Percentiles rank a stretch among this genome's conserved stretches.
These are phyloP conservation scores for Logfia minima DNA, from an alignment of 129 eudicot genomes.

Conservation along the genomic window DNA sequence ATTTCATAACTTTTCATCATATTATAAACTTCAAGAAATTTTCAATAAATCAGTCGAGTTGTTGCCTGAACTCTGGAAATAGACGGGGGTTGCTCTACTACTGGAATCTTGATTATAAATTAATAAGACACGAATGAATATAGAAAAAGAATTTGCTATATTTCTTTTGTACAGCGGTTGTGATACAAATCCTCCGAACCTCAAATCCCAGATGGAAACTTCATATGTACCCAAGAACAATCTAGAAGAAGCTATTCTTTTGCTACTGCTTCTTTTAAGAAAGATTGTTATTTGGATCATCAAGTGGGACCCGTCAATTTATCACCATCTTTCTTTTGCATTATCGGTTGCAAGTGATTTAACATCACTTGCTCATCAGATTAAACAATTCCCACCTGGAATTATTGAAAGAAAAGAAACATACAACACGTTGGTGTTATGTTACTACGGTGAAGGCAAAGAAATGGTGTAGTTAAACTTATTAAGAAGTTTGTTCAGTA, in stretches of 20 bases:
- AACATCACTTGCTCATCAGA: slow-evolving; percentile 49
- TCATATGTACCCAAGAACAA: slow-evolving; percentile 82
- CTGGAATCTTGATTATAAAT: slow-evolving; percentile 91
- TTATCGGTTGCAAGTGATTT: slow-evolving; percentile 58
- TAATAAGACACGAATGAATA: slow-evolving; percentile 48
- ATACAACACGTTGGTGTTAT: slow-evolving; percentile 58
- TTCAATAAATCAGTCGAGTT: slow-evolving; percentile 72
- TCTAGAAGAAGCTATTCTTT: slow-evolving; percentile 85
- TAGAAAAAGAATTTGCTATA: slow-evolving; percentile 74
- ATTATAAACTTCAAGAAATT: slow-evolving; percentile 67
- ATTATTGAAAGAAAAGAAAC: slow-evolving; percentile 56
- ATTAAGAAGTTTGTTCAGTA: background rate
- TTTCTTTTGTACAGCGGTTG: slow-evolving; percentile 84
- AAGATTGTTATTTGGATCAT: slow-evolving; percentile 46
- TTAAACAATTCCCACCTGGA: slow-evolving; percentile 73
- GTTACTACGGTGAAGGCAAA: slow-evolving; percentile 78
- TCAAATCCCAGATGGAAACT: slow-evolving; percentile 72
- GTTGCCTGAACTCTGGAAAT: slow-evolving; percentile 76
- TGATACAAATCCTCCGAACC: slow-evolving; percentile 83
- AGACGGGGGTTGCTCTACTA: no score
- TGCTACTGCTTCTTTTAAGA: slow-evolving; percentile 60
- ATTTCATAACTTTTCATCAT: slow-evolving; percentile 51
- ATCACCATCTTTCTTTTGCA: slow-evolving; percentile 72
- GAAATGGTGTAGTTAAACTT: slow-evolving; percentile 24
- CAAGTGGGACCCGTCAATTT: slow-evolving; percentile 81